Evolutionary conservation across 306 rosid species (phyloP).

Genomic region (Purshia tridentata): DNA sequence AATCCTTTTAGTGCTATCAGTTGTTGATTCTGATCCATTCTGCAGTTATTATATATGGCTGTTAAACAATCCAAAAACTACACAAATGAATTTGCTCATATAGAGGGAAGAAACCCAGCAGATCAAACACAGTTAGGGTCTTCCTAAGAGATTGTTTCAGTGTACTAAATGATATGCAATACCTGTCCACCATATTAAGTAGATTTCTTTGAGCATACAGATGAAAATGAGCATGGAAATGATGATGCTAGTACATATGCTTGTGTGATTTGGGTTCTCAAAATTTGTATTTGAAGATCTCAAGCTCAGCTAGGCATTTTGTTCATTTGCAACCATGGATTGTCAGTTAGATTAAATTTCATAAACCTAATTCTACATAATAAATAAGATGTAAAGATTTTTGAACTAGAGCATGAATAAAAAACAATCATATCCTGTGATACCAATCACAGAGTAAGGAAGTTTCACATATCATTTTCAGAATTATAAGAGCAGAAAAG

Average conservation of each 20-base stretch:
- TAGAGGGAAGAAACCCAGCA: slow-evolving; percentile 3
- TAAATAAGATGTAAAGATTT: not conserved
- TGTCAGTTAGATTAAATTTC: not conserved
- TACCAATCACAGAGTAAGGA: not conserved
- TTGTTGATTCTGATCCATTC: slow-evolving; percentile 37
- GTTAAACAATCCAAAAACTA: slow-evolving; percentile 21
- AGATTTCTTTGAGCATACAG: not conserved
- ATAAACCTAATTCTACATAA: not conserved
- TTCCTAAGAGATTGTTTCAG: not conserved
- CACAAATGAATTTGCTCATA: slow-evolving; percentile 12
- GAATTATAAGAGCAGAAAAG: not conserved
- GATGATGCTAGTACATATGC: not conserved
- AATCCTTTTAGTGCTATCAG: slow-evolving; percentile 28
- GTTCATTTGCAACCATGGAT: not conserved
- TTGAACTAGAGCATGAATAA: not conserved
- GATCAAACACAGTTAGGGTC: not conserved
- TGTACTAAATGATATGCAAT: not conserved
- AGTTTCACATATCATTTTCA: not conserved
- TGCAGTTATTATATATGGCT: slow-evolving; percentile 42
- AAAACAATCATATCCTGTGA: not conserved
- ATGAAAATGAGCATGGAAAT: not conserved
- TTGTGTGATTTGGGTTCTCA: not conserved
- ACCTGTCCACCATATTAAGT: not conserved
- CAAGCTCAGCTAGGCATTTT: not conserved
- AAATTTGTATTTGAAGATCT: not conserved